These are phyloP conservation scores for Alternaria triticina DNA, from an alignment of 2,329 filamentous ascomycete genomes.

Conservation along the genomic window DNA sequence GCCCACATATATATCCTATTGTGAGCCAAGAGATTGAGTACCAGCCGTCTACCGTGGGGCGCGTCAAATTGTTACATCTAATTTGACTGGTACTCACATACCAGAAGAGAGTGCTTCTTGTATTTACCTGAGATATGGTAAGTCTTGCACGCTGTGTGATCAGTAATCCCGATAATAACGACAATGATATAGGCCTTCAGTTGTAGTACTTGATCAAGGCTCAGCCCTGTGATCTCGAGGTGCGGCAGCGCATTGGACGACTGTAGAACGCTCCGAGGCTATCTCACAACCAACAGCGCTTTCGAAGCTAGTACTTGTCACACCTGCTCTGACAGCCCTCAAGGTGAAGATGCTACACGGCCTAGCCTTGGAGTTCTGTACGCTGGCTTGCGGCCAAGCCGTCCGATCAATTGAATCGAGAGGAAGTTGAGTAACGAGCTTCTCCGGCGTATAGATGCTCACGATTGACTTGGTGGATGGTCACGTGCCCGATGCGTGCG, in stretches of 20 bases:
- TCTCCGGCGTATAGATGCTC: not conserved
- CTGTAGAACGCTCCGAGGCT: not conserved
- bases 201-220: not conserved
- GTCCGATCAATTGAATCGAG: not conserved
- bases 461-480: not conserved
- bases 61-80: not conserved
- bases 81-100: not conserved
- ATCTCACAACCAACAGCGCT: not conserved
- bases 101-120: not conserved
- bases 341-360: not conserved
- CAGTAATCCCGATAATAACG: not conserved
- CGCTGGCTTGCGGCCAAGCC: not conserved
- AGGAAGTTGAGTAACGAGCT: not conserved
- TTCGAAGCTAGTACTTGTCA: not conserved
- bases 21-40: not conserved
- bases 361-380: not conserved
- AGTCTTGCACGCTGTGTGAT: not conserved
- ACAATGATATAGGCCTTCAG: not conserved
- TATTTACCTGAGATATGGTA: not conserved
- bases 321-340: not conserved
- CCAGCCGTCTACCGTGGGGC: not conserved
- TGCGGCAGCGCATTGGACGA: not conserved
- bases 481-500: not conserved
- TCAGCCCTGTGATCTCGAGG: not conserved
- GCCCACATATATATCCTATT: not conserved